Conservation (phyloP, 2,329 filamentous ascomycete species). For the Curvularia verruculosa region DNA sequence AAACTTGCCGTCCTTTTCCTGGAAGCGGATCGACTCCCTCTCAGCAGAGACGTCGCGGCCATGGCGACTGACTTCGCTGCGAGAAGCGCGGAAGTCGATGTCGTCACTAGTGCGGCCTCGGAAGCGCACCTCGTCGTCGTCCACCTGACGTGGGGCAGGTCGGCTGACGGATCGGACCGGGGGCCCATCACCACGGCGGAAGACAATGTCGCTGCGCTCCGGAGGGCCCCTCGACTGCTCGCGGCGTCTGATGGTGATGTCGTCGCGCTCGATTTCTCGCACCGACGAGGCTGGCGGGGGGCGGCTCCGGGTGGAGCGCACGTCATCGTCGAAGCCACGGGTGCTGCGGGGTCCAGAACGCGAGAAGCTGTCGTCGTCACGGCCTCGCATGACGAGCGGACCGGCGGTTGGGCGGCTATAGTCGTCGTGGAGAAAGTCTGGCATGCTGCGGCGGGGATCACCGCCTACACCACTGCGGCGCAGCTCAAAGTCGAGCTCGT, state of each 20-base stretch:
- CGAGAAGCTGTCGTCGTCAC: slow-evolving; percentile 49
- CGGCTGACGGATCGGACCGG: slow-evolving; percentile 22
- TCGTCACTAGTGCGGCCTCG: slow-evolving; percentile 44
- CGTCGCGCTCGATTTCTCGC: slow-evolving; percentile 45
- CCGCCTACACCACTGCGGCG: slow-evolving; percentile 37
- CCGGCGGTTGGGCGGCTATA: slow-evolving; percentile 56
- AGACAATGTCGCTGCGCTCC: slow-evolving; percentile 51
- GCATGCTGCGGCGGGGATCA: slow-evolving; percentile 52
- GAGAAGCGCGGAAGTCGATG: slow-evolving; percentile 41
- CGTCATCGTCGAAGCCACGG: slow-evolving; percentile 51
- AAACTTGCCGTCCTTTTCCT: slow-evolving; percentile 49
- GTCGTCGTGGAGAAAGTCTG: slow-evolving; percentile 58
- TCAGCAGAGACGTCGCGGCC: slow-evolving; percentile 34
- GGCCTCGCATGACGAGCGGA: slow-evolving; percentile 54
- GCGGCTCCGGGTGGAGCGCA: slow-evolving; percentile 43
- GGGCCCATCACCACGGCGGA: slow-evolving; percentile 52
- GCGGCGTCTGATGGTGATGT: slow-evolving; percentile 46
- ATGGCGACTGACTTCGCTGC: slow-evolving; percentile 32
- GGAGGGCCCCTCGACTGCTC: slow-evolving; percentile 43
- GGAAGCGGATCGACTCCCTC: slow-evolving; percentile 39
- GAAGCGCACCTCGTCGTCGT: slow-evolving; percentile 58
- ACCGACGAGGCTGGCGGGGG: slow-evolving; percentile 35
- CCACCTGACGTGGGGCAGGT: slow-evolving; percentile 44
- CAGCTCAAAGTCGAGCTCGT: slow-evolving; percentile 59
- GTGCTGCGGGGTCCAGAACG: slow-evolving; percentile 38